Evolutionary conservation across 2,329 filamentous ascomycete genomes (phyloP).

Genomic region (Aquanectria penicillioides): DNA sequence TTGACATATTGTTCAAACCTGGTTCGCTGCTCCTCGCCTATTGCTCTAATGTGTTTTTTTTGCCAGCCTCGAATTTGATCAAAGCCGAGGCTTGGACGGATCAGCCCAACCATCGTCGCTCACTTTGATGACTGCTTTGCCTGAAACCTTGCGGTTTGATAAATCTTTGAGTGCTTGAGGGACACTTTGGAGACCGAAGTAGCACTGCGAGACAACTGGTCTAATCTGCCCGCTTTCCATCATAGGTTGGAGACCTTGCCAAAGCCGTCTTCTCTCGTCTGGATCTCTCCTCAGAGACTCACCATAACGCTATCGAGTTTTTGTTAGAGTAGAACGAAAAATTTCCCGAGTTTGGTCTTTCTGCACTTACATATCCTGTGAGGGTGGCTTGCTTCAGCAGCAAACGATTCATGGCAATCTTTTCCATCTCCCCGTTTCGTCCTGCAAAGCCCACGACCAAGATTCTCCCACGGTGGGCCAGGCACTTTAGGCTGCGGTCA

Average conservation of each 20-base stretch:
- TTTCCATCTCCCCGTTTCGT: slow-evolving; percentile 61
- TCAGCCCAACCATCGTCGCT: background rate
- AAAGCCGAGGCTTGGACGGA: slow-evolving; percentile 10
- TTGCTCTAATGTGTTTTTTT: no score
- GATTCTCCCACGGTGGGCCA: slow-evolving; percentile 63
- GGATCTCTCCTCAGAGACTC: slow-evolving; percentile 63
- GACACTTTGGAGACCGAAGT: slow-evolving; percentile 60
- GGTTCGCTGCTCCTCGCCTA: no score
- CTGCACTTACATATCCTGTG: slow-evolving; percentile 59
- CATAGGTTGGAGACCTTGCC: slow-evolving; percentile 60
- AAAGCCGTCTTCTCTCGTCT: slow-evolving; percentile 57
- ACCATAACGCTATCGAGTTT: slow-evolving; percentile 58
- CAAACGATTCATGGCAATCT: slow-evolving; percentile 63
- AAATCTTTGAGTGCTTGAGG: slow-evolving; percentile 62
- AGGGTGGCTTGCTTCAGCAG: slow-evolving; percentile 63
- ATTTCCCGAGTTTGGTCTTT: no score
- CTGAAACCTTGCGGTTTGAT: slow-evolving; percentile 59
- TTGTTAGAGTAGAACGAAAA: background rate
- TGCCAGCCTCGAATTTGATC: background rate
- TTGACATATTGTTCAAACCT: background rate
- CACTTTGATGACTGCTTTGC: slow-evolving; percentile 64
- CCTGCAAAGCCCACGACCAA: slow-evolving; percentile 69
- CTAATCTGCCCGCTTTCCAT: slow-evolving; percentile 58
- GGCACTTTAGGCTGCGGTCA: slow-evolving; percentile 61
- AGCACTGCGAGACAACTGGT: slow-evolving; percentile 62